Conservation (phyloP, 257 asterid species). For the Solanum pimpinellifolium region DNA sequence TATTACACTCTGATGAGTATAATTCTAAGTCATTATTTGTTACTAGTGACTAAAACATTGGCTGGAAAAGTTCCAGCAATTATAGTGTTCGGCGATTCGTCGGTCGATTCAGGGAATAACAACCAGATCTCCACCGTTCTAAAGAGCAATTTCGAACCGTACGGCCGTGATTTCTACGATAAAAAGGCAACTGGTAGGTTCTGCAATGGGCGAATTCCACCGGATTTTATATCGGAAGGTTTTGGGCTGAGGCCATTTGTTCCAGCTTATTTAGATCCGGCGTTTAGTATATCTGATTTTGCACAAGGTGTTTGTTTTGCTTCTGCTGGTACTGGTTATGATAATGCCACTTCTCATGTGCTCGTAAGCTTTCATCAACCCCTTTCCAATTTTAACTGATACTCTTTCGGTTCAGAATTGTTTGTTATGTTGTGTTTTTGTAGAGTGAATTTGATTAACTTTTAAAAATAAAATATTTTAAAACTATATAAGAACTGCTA, state of each 20-base stretch:
- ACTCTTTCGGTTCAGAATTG: no score
- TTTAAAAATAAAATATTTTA: no score
- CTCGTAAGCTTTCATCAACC: slow-evolving; percentile 38
- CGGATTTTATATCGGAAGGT: slow-evolving; percentile 69
- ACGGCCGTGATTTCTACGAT: slow-evolving; percentile 78
- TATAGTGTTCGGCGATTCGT: slow-evolving; percentile 87
- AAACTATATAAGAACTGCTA: no score
- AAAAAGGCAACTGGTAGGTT: slow-evolving; percentile 75
- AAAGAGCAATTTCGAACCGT: slow-evolving; percentile 79
- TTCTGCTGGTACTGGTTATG: slow-evolving; percentile 87
- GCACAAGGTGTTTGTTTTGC: slow-evolving; percentile 80
- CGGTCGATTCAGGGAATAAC: slow-evolving; percentile 87
- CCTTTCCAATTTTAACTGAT: background rate
- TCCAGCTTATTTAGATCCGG: slow-evolving; percentile 80
- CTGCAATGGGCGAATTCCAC: slow-evolving; percentile 77
- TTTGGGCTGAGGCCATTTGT: slow-evolving; percentile 76
- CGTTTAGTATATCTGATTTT: slow-evolving; percentile 55
- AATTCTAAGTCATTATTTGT: background rate
- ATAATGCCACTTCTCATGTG: slow-evolving; percentile 63
- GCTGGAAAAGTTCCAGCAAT: slow-evolving; percentile 52
- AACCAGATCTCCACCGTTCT: slow-evolving; percentile 60
- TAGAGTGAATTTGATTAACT: no score
- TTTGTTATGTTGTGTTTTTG: no score
- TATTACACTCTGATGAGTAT: background rate
- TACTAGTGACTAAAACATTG: background rate